Percentiles rank a stretch among this genome's conserved stretches.
Evolutionary conservation across 768 basidiomycete genomes (phyloP).

Genomic region (Tylopilus subfusipes): DNA sequence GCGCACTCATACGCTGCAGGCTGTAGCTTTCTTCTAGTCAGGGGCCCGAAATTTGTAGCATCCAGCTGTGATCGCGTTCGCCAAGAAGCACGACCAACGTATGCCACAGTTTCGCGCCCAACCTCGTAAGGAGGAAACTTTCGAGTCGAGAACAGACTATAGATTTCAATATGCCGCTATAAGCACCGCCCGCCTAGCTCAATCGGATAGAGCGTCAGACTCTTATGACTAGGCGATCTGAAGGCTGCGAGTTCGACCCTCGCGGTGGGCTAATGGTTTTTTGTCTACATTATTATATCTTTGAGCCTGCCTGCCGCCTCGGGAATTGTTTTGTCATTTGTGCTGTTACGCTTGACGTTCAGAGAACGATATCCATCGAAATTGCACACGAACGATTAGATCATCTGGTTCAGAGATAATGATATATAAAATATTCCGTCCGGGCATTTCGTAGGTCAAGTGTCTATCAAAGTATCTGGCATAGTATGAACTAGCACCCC

Average conservation of each 20-base stretch:
- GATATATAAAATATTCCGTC: slow-evolving; percentile 23
- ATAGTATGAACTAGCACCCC: slow-evolving; percentile 3
- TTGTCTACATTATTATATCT: too few relatives aligned
- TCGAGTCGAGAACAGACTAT: not conserved
- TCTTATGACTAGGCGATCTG: slow-evolving; percentile 51
- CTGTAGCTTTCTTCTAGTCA: not conserved
- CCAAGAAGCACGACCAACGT: not conserved
- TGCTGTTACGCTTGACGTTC: too few relatives aligned
- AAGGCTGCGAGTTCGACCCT: slow-evolving; percentile 65
- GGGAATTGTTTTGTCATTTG: too few relatives aligned
- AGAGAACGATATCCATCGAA: not conserved
- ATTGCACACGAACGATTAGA: not conserved
- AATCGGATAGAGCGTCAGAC: slow-evolving; percentile 68
- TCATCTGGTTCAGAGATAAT: slow-evolving; percentile 16
- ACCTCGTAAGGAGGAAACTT: not conserved
- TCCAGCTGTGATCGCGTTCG: not conserved
- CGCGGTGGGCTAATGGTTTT: slow-evolving; percentile 52
- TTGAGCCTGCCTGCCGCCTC: too few relatives aligned
- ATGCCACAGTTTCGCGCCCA: slow-evolving; percentile 29
- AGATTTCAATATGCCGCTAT: not conserved
- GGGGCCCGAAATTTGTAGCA: not conserved
- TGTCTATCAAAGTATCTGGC: slow-evolving; percentile 4
- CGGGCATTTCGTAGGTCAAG: slow-evolving; percentile 6
- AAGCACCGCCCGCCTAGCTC: slow-evolving; percentile 53
- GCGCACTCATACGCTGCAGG: not conserved